A percentile compares a stretch with the other conserved stretches of the same genome.
phyloP scores from a whole-genome alignment of 805 yeast genomes.

The Gaillardinia entomophila region DNA sequence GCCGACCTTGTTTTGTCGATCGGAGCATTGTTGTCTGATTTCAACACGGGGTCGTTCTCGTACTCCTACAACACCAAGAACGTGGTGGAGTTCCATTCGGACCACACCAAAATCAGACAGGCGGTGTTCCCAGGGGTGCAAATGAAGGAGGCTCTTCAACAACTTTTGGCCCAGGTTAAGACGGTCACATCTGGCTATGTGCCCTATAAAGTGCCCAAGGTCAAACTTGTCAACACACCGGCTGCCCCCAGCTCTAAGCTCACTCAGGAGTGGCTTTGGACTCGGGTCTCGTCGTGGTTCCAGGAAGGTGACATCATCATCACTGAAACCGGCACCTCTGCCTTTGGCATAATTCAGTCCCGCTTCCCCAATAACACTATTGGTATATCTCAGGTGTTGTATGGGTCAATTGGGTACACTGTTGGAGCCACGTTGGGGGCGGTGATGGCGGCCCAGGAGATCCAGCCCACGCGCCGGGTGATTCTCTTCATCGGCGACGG shows the following conservation, averaged over 20 bases:
- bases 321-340: conserved; percentile 32
- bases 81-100: conserved; percentile 75
- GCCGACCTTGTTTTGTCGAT: conserved; percentile 72
- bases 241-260: no score
- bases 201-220: conserved; percentile 52
- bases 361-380: conserved; percentile 22
- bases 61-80: conserved; percentile 70
- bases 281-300: conserved; percentile 20
- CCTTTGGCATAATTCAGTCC: conserved; percentile 29
- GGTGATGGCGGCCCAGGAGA: conserved; percentile 26
- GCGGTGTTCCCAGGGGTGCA: conserved; percentile 70
- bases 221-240: conserved; percentile 42
- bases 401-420: conserved; percentile 32
- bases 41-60: conserved; percentile 85
- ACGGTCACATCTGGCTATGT: conserved; percentile 36
- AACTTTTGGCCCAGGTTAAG: conserved; percentile 24
- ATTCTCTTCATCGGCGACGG: conserved; percentile 17
- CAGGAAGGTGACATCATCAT: conserved; percentile 25
- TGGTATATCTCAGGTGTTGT: conserved; percentile 30
- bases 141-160: conserved; percentile 46
- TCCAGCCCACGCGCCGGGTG: conserved; percentile 19
- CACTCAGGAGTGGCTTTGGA: conserved; percentile 30
- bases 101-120: conserved; percentile 61
- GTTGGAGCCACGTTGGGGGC: conserved; percentile 32
- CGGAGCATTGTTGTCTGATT: conserved; percentile 82